Evolutionary conservation across 1,284 basidiomycete species (phyloP), one percentile per base, ranked within the genome.

Genomic region (Fomitopsis pinicola): DNA sequence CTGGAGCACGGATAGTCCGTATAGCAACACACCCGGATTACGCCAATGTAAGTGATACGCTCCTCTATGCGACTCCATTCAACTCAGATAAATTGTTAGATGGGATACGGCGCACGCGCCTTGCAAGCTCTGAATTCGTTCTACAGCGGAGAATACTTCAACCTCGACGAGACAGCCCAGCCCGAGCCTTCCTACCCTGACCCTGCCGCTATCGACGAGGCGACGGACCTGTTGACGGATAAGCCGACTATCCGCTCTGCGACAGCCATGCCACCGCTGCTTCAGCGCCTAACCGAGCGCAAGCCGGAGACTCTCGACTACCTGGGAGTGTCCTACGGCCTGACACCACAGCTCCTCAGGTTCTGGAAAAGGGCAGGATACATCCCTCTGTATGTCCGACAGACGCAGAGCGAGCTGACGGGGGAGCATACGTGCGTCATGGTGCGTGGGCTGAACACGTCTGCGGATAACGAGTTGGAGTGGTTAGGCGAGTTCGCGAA

Each of bases 11-110:
- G 56, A 79, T 99, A 26, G 97, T 99, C 22, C 82, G 97, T 60
- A 92, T 99, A 61, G 97, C 97, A 35, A 95, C 93, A n/a, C 95
- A 98, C 76, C 97, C 97, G 0, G 96, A 98, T 73, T 97, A 97
- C 71, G 87, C 91, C 35, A 88, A 85, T 67, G 92, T 93, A 66
- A 70, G 89, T 80, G 35, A 33, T 33, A 19, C 46, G 60, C 30
- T 38, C 22, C 50, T 44, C 55, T 46, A n/a, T 48, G 42, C 55
- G 5, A 30, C 36, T 63, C 57, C 62, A 59, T 63, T 22, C 58
- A 26, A 48, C 63, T 2, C 6, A 26, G 7, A 14, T 28, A 3
- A 28, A 28, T 15, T 6, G 9, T 60, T 22, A 95, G 89, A 98
- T 98, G 96, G 97, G 97, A 5, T 99, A 99, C 71, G 97, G 97